A percentile compares a stretch with the other conserved stretches of the same genome.
Evolutionary conservation across 164 flowering plant genomes (phyloP).

Genomic region (Sedum album): DNA sequence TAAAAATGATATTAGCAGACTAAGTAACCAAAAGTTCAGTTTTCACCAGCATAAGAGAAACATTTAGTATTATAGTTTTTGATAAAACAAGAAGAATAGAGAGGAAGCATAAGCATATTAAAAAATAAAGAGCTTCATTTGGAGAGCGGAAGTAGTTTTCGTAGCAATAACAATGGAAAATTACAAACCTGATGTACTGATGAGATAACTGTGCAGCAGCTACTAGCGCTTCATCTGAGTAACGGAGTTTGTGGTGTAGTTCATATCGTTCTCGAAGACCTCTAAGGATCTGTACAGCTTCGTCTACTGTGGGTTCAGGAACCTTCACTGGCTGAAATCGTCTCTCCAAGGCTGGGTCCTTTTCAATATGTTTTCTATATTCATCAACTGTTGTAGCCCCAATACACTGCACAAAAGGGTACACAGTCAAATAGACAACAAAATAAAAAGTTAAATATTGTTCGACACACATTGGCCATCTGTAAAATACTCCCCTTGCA

Average conservation of each 20-base stretch:
- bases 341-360: constrained; percentile 1
- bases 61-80: no score
- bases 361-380: constrained; percentile 13
- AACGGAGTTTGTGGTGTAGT: constrained; percentile 12
- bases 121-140: no score
- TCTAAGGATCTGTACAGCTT: constrained; percentile 13
- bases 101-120: not conserved
- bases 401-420: constrained; percentile 6
- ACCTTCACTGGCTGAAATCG: constrained; percentile 11
- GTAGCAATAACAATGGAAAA: no score
- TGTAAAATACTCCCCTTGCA: not conserved
- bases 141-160: no score
- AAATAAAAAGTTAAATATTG: not conserved
- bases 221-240: constrained; percentile 7
- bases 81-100: not conserved
- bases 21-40: not conserved
- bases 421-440: not conserved
- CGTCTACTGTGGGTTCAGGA: constrained; percentile 16
- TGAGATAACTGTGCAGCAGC: constrained; percentile 14
- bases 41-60: no score
- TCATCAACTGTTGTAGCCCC: constrained; percentile 17
- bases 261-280: constrained; percentile 14
- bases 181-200: constrained; percentile 11
- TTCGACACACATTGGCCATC: not conserved
- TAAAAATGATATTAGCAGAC: not conserved